Base-by-base conservation (phyloP, 2,329 filamentous ascomycete genomes). In the Beauveria asiatica region DNA sequence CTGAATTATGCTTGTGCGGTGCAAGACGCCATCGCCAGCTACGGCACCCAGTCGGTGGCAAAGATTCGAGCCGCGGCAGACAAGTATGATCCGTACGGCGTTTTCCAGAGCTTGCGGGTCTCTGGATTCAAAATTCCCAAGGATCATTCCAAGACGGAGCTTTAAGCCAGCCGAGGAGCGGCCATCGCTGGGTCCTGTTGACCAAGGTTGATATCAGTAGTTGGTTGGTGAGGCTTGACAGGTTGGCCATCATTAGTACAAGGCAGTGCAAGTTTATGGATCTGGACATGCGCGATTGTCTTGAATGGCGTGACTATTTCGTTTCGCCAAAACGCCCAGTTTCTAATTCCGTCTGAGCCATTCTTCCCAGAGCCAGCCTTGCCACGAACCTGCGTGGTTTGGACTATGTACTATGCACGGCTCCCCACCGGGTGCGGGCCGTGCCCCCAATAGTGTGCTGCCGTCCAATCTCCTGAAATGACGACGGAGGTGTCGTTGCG, bases 401-500 rank as follows among this genome's bases (percentile, higher is more conserved):
- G 19, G 19, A 19, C 7, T 50, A 33, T 11, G 25, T 7, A 19
- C 7, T 50, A 33, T 11, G 25, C 11, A 17, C 25, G 6, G 21
- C 10, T 55, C n/a, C n/a, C 33, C 33, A 17, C 16, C 30, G 23
- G 4, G 30, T 48, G 45, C 44, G 54, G 54, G 54, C 44, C 54
- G 44, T 41, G 44, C 10, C 30, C 30, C 42, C 45, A 49, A 49
- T 49, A 57, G 45, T 57, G 30, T 41, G 21, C 19, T 49, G n/a
- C 33, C 54, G 49, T 49, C 21, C 44, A 57, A 57, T 57, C 42
- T 56, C 42, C 27, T 23, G 33, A 57, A 57, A 57, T 57, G 54
- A 57, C 45, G 16, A 49, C 44, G 45, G 54, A 27, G 33, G 8
- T 49, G 16, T 21, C 21, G 8, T 11, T 57, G 21, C 44, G 30